Percentiles rank a stretch among this genome's conserved stretches.
phyloP scores from a whole-genome alignment of 2,329 filamentous ascomycete genomes.

The Colletotrichum salicis region DNA sequence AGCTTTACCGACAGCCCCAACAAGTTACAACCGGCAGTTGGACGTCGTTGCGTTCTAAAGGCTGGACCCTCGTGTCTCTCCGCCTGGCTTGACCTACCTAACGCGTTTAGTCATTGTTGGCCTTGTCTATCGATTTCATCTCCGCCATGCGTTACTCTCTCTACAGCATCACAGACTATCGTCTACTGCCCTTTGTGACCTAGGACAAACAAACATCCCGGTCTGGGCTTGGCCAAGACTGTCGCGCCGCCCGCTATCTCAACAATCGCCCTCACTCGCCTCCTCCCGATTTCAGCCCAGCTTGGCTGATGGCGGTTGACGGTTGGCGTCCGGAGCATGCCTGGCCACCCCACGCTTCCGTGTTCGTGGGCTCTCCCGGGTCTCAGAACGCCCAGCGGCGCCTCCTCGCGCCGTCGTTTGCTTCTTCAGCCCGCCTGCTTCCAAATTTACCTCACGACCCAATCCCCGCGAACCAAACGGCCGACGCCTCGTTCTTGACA shows the following conservation, averaged over 20 bases:
- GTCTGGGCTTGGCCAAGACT: constrained; percentile 3
- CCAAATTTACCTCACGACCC: not conserved
- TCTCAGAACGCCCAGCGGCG: constrained; percentile 3
- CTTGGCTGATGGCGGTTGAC: not conserved
- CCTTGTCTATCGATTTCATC: constrained; percentile 13
- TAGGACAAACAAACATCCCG: constrained; percentile 1
- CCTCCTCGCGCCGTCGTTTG: not conserved
- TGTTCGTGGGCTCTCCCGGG: not conserved
- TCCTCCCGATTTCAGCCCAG: not conserved
- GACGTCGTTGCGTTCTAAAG: not conserved
- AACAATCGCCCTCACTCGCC: not conserved
- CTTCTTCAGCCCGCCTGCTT: not conserved
- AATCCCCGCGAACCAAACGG: constrained; percentile 1
- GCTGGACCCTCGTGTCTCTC: not conserved
- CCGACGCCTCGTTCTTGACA: not conserved
- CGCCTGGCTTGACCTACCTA: not conserved
- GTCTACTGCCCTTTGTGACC: not conserved
- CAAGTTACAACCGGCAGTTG: not conserved
- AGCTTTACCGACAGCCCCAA: constrained; percentile 1
- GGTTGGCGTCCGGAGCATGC: not conserved
- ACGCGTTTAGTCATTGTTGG: not conserved
- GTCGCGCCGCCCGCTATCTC: not conserved
- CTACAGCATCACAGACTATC: constrained; percentile 7
- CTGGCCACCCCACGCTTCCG: not conserved
- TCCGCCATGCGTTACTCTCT: constrained; percentile 7